Evolutionary conservation across 306 rosid genomes (phyloP), one percentile per base, ranked within the genome.

Genomic region (Prunus dulcis): DNA sequence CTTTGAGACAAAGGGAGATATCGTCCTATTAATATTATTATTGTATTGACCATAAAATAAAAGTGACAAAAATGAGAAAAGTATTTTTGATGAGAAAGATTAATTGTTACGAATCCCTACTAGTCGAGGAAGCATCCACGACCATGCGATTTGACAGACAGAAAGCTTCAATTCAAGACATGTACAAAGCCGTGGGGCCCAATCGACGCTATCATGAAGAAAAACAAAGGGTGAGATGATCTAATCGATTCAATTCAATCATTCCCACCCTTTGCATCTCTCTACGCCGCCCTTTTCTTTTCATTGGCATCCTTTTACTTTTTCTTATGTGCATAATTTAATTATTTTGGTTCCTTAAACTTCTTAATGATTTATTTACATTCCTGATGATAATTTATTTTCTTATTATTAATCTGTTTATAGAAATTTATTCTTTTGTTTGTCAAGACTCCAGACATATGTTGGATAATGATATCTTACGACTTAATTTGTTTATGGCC

Each of bases 41-140:
- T 53, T 52, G 53, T 38, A 47, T 53, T 32, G 32, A 10, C 45
- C 53, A 41, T 1, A 51, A 12, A 67, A 66, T 22, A 71, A 65
- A 72, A 62, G 60, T 60, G 25, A n/a, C 52, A 49, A 67, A 53
- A 11, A 68, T 60, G 45, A 32, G 53, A 74, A 72, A 28, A 8
- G 12, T 28, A 58, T 60, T 55, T 23, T 56, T 56, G 70, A 52
- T 30, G 38, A 47, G 5, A 18, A 64, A 56, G 23, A 65, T n/a
- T 56, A 9, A 6, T 52, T 52, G 15, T 18, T 49, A 49, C 53
- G 18, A 52, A 3, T 4, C 22, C 58, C 6, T 30, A 50, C 18
- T 18, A 5, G 9, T 52, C 7, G 5, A 56, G 62, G 62, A 56
- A 56, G 13, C 14, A 9, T 56, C 27, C 4, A 56, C 62, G 8